These are phyloP conservation scores for Aquilaria yunnanensis DNA, from an alignment of 345 rosid species.

Conservation along the genomic window DNA sequence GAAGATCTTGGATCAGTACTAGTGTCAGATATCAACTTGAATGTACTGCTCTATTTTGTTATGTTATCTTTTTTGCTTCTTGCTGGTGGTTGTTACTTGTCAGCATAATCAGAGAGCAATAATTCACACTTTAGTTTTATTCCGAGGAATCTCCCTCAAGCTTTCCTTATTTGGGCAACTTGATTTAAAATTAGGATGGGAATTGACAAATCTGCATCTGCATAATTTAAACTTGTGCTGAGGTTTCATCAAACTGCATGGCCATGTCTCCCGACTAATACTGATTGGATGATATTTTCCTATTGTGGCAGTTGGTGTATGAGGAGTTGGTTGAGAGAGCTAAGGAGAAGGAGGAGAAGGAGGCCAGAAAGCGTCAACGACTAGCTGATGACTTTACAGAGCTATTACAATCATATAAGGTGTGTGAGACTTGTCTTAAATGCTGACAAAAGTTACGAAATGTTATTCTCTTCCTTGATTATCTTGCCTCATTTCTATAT, in stretches of 20 bases:
- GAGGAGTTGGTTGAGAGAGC: conserved; percentile 80
- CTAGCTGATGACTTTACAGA: conserved; percentile 78
- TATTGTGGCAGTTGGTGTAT: conserved; percentile 54
- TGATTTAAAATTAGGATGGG: background rate
- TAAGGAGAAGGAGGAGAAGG: conserved; percentile 96
- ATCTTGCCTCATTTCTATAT: background rate
- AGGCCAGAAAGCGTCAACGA: conserved; percentile 83
- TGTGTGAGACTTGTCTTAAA: conserved; percentile 17
- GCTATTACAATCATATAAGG: conserved; percentile 68
- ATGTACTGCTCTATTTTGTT: conserved; percentile 37
- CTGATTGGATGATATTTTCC: too few relatives aligned
- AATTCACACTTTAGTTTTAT: too few relatives aligned
- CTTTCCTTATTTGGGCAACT: background rate
- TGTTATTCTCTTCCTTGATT: conserved; percentile 4
- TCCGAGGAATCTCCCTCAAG: too few relatives aligned
- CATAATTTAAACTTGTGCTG: too few relatives aligned
- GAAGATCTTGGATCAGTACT: conserved; percentile 42
- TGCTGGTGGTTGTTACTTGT: too few relatives aligned
- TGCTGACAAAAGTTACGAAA: background rate
- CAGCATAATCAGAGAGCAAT: too few relatives aligned
- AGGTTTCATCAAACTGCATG: too few relatives aligned
- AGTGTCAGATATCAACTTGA: conserved; percentile 70
- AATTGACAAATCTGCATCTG: too few relatives aligned
- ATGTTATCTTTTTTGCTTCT: background rate
- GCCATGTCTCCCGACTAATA: too few relatives aligned